Evolutionary conservation across 768 basidiomycete species (phyloP).

Genomic region (button mushroom (Agaricus bisporus)): DNA sequence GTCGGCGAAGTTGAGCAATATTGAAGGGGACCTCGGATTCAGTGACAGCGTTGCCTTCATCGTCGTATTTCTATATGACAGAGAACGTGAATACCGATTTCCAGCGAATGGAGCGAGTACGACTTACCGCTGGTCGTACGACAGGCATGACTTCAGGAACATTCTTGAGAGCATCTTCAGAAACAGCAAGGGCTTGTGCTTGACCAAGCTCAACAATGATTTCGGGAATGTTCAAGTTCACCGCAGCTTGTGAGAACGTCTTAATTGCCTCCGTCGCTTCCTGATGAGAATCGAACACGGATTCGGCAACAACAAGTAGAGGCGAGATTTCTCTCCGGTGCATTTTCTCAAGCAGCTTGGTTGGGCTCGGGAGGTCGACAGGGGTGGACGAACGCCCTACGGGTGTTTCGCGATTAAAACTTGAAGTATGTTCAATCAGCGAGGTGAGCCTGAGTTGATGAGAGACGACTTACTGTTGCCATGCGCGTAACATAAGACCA

Average conservation of each 20-base stretch:
- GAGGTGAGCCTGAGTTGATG: not conserved
- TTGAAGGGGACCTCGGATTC: conserved; percentile 63
- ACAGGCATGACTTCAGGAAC: conserved; percentile 66
- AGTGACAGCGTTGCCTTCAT: conserved; percentile 15
- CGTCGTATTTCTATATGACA: conserved; percentile 13
- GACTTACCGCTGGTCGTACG: conserved; percentile 30
- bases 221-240: conserved; percentile 9
- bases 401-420: conserved; percentile 31
- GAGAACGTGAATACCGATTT: conserved; percentile 13
- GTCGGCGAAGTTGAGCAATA: conserved; percentile 61
- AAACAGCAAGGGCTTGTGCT: conserved; percentile 36
- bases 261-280: conserved; percentile 52
- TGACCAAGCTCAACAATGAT: conserved; percentile 18
- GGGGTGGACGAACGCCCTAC: conserved; percentile 13
- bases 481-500: not conserved
- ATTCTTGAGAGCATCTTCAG: conserved; percentile 36
- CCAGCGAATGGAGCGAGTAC: not conserved
- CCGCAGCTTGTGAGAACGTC: conserved; percentile 50
- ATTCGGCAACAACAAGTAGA: conserved; percentile 49
- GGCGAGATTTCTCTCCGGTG: conserved; percentile 44
- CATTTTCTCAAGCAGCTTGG: conserved; percentile 37
- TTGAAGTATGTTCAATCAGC: conserved; percentile 11
- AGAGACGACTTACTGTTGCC: not conserved
- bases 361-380: conserved; percentile 16
- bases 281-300: conserved; percentile 45